phyloP scores from a whole-genome alignment of 176 grass and related monocot species.

The Zoysia japonica region DNA sequence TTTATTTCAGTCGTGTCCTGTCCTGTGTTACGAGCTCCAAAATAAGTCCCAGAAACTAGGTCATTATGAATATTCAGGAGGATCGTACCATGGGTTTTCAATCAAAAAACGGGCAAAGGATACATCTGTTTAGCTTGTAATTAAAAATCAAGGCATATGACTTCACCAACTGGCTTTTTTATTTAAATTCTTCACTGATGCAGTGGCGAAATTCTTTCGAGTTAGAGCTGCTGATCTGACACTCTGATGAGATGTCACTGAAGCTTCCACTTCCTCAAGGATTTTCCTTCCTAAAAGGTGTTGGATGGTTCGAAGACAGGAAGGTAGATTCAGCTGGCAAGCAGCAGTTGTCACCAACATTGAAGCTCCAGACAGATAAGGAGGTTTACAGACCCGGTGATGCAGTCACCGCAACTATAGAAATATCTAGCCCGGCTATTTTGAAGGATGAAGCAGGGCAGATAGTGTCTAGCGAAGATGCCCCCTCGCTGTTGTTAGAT shows the following conservation, averaged over 20 bases:
- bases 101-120: not conserved
- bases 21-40: too few species aligned
- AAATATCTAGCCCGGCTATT: conserved; percentile 55
- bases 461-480: not conserved
- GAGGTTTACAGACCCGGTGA: conserved; percentile 88
- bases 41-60: too few species aligned
- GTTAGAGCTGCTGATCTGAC: conserved; percentile 25
- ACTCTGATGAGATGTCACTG: conserved; percentile 60
- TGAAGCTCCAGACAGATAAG: conserved; percentile 86
- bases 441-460: conserved; percentile 43
- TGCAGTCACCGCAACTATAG: conserved; percentile 61
- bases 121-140: not conserved
- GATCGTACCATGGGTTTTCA: not conserved
- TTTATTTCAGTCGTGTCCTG: not conserved
- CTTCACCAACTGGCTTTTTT: not conserved
- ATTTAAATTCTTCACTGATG: not conserved
- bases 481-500: conserved; percentile 70
- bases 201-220: conserved; percentile 3
- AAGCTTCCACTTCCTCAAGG: conserved; percentile 59
- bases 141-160: not conserved
- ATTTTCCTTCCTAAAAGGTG: conserved; percentile 72
- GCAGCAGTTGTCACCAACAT: conserved; percentile 56
- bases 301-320: conserved; percentile 71
- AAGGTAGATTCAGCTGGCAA: conserved; percentile 45
- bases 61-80: not conserved